Evolutionary conservation across 2,329 filamentous ascomycete genomes (phyloP), one percentile per base, ranked within the genome.

Genomic region (Aureobasidium sp.): DNA sequence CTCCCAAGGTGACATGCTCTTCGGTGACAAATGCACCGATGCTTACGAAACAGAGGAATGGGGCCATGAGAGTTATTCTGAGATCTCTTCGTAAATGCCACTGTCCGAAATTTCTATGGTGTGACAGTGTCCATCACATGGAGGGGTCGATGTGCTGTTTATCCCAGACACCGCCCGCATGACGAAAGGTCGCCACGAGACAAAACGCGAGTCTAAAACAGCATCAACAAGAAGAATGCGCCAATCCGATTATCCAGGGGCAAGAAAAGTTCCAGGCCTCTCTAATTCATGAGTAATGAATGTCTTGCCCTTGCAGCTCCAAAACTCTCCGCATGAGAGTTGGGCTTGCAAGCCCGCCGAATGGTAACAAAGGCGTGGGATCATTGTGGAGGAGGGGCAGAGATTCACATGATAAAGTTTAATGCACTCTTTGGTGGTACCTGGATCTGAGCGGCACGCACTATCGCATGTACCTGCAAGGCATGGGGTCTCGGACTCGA

Each of bases 281-380:
- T 12, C n/a, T 15, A 7, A 20, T 23, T n/a, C 20, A 27, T 46
- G 23, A 46, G 17, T 8, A 26, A 36, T 51, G 8, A 26, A 36
- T 51, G 48, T 51, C 48, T 51, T 32, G 48, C 51, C 51, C 51
- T 53, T 53, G 51, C 51, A 53, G 36, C 36, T 53, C 15, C 32
- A 36, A 51, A 37, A 29, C 29, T 32, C 29, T 36, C 32, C n/a
- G 48, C 48, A 51, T 51, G 29, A 34, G 34, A 12, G 26, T 29
- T 48, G 44, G 20, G 44, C 27, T 48, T 29, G 44, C 23, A 26
- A 48, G 44, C 44, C 44, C 34, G 12, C 42, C 46, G 46, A 48
- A n/a, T 10, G 46, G 23, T 3, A 48, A 17, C 20, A 39, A 10
- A 41, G 41, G 9, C 7, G 41, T 44, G 41, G 9, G 27, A 26